A percentile compares a stretch with the other conserved stretches of the same genome.
phyloP scores from a whole-genome alignment of 768 basidiomycete genomes.

The Clathrus columnatus region DNA sequence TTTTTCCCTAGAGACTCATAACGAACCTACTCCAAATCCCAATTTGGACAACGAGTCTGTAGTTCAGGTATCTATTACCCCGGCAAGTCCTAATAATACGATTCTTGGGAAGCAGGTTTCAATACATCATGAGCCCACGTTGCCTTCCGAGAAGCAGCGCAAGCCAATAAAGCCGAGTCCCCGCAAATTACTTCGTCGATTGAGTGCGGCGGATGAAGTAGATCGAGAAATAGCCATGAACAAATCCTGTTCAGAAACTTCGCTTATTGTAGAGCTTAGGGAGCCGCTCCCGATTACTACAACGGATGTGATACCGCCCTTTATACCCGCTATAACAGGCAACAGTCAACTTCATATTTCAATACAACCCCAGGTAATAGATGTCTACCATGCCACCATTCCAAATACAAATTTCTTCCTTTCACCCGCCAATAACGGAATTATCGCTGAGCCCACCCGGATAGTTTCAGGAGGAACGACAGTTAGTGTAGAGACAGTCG shows the following conservation, averaged over 20 bases:
- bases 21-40: background rate
- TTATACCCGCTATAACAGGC: slow-evolving; percentile 15
- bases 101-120: background rate
- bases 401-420: slow-evolving; percentile 30
- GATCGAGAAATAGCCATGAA: slow-evolving; percentile 33
- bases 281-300: too few relatives aligned
- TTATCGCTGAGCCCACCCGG: slow-evolving; percentile 60
- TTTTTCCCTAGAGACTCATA: slow-evolving; percentile 51
- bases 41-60: slow-evolving; percentile 35
- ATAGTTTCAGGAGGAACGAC: slow-evolving; percentile 86
- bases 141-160: slow-evolving; percentile 27
- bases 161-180: slow-evolving; percentile 30
- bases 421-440: slow-evolving; percentile 21
- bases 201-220: slow-evolving; percentile 33
- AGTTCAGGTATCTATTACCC: slow-evolving; percentile 3
- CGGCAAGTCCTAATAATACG: slow-evolving; percentile 14
- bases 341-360: slow-evolving; percentile 24
- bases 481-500: slow-evolving; percentile 34
- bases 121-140: background rate
- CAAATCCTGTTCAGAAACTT: slow-evolving; percentile 20
- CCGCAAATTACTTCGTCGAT: slow-evolving; percentile 29
- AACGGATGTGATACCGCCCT: slow-evolving; percentile 10
- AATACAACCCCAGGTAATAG: slow-evolving; percentile 24
- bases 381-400: slow-evolving; percentile 10
- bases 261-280: background rate